These are phyloP conservation scores for Sporothrix protearum DNA, from an alignment of 2,329 filamentous ascomycete species.

Conservation along the genomic window DNA sequence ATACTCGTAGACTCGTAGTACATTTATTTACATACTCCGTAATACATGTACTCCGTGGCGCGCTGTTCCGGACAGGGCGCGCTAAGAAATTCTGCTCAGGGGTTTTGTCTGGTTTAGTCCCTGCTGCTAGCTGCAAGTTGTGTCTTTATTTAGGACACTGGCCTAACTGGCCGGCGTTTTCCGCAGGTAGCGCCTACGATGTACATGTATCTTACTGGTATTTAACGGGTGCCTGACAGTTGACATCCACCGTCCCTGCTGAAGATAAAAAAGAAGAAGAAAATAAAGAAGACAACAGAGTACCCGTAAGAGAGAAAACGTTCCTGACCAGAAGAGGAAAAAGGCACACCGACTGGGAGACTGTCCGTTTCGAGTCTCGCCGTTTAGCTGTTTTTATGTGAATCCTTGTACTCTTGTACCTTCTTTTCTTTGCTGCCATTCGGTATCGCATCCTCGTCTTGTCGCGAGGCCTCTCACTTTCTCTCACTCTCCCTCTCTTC, in stretches of 20 bases:
- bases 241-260: neutral
- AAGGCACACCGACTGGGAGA: neutral
- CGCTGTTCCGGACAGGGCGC: neutral
- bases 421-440: neutral
- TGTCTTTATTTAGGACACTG: slow-evolving; percentile 14
- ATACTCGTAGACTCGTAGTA: too few species aligned
- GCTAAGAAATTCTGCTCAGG: slow-evolving; percentile 15
- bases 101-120: neutral
- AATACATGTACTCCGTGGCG: too few species aligned
- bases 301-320: too few species aligned
- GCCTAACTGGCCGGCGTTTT: neutral
- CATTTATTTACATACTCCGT: too few species aligned
- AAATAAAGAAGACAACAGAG: too few species aligned
- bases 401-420: neutral
- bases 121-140: neutral
- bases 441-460: neutral
- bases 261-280: neutral
- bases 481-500: neutral
- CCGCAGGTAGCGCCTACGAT: slow-evolving; percentile 10
- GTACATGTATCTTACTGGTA: too few species aligned
- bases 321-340: neutral
- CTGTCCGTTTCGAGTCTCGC: slow-evolving; percentile 7
- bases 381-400: slow-evolving; percentile 1
- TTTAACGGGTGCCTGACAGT: slow-evolving; percentile 5
- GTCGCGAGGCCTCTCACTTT: neutral